A percentile compares a stretch with the other conserved stretches of the same genome.
phyloP scores from a whole-genome alignment of 2,329 filamentous ascomycete genomes.

The Sodiomyces alkalinus region DNA sequence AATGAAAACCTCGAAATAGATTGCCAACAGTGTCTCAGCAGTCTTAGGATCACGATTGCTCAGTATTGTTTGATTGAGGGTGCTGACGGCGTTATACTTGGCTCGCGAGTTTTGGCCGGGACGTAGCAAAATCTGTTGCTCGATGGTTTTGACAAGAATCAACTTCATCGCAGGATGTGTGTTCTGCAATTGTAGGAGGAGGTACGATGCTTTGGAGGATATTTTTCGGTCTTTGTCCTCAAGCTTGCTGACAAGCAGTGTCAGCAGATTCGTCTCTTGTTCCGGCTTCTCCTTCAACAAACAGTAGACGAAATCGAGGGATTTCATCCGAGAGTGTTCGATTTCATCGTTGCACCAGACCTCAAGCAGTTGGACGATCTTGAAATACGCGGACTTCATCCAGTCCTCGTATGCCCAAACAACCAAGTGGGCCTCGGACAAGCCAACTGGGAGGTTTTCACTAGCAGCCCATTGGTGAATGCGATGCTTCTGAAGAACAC shows the following conservation, averaged over 20 bases:
- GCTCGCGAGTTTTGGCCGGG: slow-evolving; percentile 77
- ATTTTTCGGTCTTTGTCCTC: slow-evolving; percentile 94
- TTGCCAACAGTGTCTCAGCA: slow-evolving; percentile 66
- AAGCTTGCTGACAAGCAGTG: slow-evolving; percentile 88
- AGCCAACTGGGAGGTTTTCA: slow-evolving; percentile 56
- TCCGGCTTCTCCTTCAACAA: slow-evolving; percentile 91
- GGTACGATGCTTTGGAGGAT: slow-evolving; percentile 79
- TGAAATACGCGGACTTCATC: slow-evolving; percentile 88
- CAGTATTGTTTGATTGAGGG: slow-evolving; percentile 89
- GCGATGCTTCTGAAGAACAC: slow-evolving; percentile 48
- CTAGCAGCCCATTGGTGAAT: slow-evolving; percentile 47
- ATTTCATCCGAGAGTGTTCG: slow-evolving; percentile 76
- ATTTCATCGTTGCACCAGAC: slow-evolving; percentile 91
- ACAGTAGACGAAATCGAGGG: slow-evolving; percentile 83
- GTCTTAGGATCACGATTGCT: slow-evolving; percentile 70
- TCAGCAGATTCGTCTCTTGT: slow-evolving; percentile 85
- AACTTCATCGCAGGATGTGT: slow-evolving; percentile 89
- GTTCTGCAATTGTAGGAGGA: slow-evolving; percentile 80
- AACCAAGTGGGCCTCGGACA: slow-evolving; percentile 67
- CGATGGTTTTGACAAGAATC: slow-evolving; percentile 70
- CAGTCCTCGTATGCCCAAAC: slow-evolving; percentile 90
- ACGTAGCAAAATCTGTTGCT: slow-evolving; percentile 75
- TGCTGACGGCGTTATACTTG: slow-evolving; percentile 93
- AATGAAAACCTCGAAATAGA: slow-evolving; percentile 87
- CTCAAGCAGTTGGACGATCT: slow-evolving; percentile 81